Conservation (phyloP, 1,284 basidiomycete genomes). For the Fomitopsis schrenkii region DNA sequence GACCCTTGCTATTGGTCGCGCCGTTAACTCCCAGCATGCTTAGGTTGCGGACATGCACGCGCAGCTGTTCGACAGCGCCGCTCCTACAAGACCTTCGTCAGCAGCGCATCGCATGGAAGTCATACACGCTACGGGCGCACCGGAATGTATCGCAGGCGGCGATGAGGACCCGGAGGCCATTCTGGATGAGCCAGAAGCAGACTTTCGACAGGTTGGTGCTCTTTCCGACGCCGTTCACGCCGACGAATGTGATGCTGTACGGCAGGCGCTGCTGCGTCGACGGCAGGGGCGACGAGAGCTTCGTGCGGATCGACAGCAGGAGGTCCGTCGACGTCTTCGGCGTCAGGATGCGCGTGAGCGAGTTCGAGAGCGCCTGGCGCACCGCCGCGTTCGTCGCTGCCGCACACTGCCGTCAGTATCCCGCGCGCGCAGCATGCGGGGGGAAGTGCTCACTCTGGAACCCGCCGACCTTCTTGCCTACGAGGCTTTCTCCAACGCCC, state of each 20-base stretch:
- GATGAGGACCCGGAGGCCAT: constrained; percentile 89
- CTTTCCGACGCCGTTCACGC: constrained; percentile 99
- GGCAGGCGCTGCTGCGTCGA: constrained; percentile 77
- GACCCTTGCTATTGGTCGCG: constrained; percentile 62
- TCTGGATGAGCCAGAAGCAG: constrained; percentile 98
- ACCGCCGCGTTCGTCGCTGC: constrained; percentile 85
- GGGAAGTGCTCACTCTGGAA: constrained; percentile 65
- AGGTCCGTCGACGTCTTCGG: constrained; percentile 97
- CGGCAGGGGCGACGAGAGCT: constrained; percentile 63
- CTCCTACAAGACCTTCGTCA: constrained; percentile 44
- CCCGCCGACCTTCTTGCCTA: constrained; percentile 88
- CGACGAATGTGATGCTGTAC: constrained; percentile 95
- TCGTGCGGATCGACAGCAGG: constrained; percentile 75
- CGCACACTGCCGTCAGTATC: constrained; percentile 7
- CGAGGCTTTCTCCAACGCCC: constrained; percentile 82
- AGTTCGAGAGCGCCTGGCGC: constrained; percentile 76
- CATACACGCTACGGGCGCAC: constrained; percentile 32
- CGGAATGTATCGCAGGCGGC: constrained; percentile 99
- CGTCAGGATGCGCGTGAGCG: constrained; percentile 91
- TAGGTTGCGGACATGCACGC: constrained; percentile 95
- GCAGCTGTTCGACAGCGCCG: constrained; percentile 96
- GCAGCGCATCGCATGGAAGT: background rate
- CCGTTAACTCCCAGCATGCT: constrained; percentile 80
- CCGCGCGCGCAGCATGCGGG: background rate
- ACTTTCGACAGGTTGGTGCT: constrained; percentile 98